phyloP scores from a whole-genome alignment of 129 eudicot genomes.

The Glebionis coronaria region DNA sequence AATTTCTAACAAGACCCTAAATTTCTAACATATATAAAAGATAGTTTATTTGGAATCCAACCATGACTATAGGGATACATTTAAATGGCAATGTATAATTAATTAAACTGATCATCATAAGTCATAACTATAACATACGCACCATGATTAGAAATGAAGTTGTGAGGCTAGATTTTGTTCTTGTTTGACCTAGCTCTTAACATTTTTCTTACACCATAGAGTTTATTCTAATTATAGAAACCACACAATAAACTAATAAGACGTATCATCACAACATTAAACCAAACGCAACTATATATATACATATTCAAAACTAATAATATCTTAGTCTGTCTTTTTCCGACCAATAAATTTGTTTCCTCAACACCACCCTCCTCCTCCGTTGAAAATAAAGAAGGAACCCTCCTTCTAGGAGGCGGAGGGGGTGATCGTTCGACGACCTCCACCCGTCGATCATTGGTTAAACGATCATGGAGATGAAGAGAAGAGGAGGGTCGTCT shows the following conservation, averaged over 20 bases:
- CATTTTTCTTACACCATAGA: constrained; percentile 17
- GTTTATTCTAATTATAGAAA: constrained; percentile 26
- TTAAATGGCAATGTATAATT: neutral
- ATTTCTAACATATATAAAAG: no score
- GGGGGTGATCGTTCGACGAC: constrained; percentile 24
- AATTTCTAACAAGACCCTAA: no score
- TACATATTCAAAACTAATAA: neutral
- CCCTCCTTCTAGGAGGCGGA: constrained; percentile 37
- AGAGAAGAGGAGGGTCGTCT: constrained; percentile 44
- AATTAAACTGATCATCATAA: neutral
- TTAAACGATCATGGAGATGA: constrained; percentile 46
- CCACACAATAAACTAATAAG: constrained; percentile 15
- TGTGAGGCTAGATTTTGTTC: constrained; percentile 17
- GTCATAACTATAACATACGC: neutral
- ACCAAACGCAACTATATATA: constrained; percentile 13
- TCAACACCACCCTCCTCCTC: constrained; percentile 34
- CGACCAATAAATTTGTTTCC: constrained; percentile 17
- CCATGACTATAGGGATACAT: no score
- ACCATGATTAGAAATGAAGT: neutral
- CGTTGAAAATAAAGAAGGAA: constrained; percentile 17
- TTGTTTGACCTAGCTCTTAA: constrained; percentile 4
- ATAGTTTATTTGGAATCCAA: no score
- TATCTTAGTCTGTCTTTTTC: constrained; percentile 8
- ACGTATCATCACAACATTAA: constrained; percentile 11
- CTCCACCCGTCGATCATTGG: neutral